Conservation (phyloP, 2,329 filamentous ascomycete species). For the Fusarium torreyae region DNA sequence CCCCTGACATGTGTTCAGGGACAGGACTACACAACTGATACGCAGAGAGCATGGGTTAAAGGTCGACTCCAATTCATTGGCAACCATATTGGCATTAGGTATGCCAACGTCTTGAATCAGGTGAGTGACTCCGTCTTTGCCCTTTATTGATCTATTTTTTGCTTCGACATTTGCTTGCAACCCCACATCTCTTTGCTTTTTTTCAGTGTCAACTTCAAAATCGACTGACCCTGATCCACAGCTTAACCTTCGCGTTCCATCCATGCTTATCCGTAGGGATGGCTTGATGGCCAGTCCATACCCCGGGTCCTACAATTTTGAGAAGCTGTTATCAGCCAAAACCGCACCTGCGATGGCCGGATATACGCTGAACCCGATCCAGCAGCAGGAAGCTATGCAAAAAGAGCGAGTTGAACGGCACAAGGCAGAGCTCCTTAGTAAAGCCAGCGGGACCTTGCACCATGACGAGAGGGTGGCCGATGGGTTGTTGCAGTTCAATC, state of each 20-base stretch:
- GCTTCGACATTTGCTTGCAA: neutral
- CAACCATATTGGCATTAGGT: constrained; percentile 70
- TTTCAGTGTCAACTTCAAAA: constrained; percentile 25
- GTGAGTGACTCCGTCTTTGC: constrained; percentile 56
- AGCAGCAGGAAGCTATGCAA: constrained; percentile 65
- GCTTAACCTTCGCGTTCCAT: constrained; percentile 72
- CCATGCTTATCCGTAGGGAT: constrained; percentile 73
- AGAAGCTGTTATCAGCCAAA: constrained; percentile 62
- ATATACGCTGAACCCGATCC: constrained; percentile 61
- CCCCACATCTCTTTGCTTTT: constrained; percentile 24
- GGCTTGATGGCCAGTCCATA: constrained; percentile 63
- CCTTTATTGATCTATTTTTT: constrained; percentile 1
- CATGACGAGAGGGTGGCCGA: constrained; percentile 58
- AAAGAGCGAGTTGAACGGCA: constrained; percentile 62
- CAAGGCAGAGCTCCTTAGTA: constrained; percentile 60
- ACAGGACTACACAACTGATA: constrained; percentile 72
- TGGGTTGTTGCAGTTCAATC: constrained; percentile 54
- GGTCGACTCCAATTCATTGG: constrained; percentile 70
- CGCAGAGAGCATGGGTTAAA: constrained; percentile 69
- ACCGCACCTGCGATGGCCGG: constrained; percentile 54
- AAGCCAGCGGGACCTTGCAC: constrained; percentile 56
- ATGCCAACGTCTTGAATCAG: constrained; percentile 69
- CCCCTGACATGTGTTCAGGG: constrained; percentile 68
- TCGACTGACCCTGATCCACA: constrained; percentile 49
- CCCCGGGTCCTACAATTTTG: constrained; percentile 60